Evolutionary conservation across 805 yeast genomes (phyloP), one percentile per base, ranked within the genome.

Genomic region (Lipomyces anomalus): DNA sequence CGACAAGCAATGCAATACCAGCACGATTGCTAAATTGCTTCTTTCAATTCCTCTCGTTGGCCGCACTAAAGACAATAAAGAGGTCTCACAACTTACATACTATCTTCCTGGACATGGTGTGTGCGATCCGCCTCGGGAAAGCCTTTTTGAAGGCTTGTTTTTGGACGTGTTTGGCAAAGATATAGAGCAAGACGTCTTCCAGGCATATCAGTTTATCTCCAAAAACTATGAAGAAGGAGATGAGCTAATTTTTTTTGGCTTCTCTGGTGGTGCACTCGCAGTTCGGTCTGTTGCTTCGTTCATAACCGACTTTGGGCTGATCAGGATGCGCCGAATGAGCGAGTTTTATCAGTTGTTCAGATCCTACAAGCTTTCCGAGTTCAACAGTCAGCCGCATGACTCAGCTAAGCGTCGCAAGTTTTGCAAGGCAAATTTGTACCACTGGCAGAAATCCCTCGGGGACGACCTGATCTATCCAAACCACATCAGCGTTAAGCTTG

Each of bases 211-310:
- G 30, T 46, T 20, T 26, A 16, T 46, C 20, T 22, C 43, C 37
- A 11, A 23, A 9, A 17, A 46, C 40, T 46, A 46, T 21, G 23
- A 24, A 21, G 11, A 23, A 13, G 50, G 50, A 11, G 46, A 44
- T 22, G 34, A 34, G 22, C 40, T 46, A 9, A 43, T 28, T 16
- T 30, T 46, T 16, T 46, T 46, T 46, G 50, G 50, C 2, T 46
- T 46, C 35, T 29, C 42, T 39, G 66, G 85, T 22, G 86, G 86
- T 6, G 80, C 84, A 4, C 79, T 78, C 56, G 69, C 77, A 4
- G 84, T 82, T 0, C 66, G 84, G 37, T 76, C 79, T 1, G 59
- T 80, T 22, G 75, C 79, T 2, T 84, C 82, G 0, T 77, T 80
- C 83, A 63, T 80, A 9, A 81, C 75, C 51, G 61, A 74, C 34